Evolutionary conservation across 768 basidiomycete species (phyloP).

Genomic region (Thelephora ganbajun): DNA sequence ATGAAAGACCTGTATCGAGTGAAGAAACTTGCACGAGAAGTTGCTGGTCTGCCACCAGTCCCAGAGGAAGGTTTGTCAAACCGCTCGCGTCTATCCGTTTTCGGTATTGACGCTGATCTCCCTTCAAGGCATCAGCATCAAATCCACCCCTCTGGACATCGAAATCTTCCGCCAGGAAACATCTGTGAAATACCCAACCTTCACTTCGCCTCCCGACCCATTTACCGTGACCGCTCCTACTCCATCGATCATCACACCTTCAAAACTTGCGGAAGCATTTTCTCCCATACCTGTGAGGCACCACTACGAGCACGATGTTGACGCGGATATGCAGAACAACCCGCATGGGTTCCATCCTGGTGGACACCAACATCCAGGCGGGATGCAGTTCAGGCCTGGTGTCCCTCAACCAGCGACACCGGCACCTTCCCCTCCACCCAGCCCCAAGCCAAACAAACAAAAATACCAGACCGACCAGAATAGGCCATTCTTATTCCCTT

Average conservation of each 20-base stretch:
- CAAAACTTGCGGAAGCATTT: slow-evolving; percentile 79
- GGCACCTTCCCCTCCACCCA: slow-evolving; percentile 74
- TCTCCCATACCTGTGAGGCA: slow-evolving; percentile 88
- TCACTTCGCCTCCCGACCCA: slow-evolving; percentile 40
- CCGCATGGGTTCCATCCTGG: slow-evolving; percentile 18
- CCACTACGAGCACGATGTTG: slow-evolving; percentile 78
- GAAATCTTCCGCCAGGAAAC: slow-evolving; percentile 84
- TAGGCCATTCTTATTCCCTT: slow-evolving; percentile 91
- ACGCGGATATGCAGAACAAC: slow-evolving; percentile 27
- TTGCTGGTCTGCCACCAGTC: slow-evolving; percentile 54
- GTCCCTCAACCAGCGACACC: slow-evolving; percentile 71
- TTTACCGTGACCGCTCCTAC: slow-evolving; percentile 11
- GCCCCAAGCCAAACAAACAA: slow-evolving; percentile 92
- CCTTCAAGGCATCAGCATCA: slow-evolving; percentile 47
- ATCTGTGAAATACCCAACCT: slow-evolving; percentile 92
- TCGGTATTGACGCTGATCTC: slow-evolving; percentile 1
- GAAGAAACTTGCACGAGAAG: slow-evolving; percentile 74
- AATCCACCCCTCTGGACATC: slow-evolving; percentile 85
- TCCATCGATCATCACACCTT: slow-evolving; percentile 25
- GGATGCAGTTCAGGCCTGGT: slow-evolving; percentile 25
- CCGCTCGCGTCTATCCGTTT: not conserved
- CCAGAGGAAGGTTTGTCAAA: slow-evolving; percentile 30
- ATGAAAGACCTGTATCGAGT: slow-evolving; percentile 74
- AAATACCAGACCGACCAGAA: slow-evolving; percentile 96
- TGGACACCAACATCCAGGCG: slow-evolving; percentile 16